phyloP scores from a whole-genome alignment of 441 rosid species.

The Flueggea neowawraea region DNA sequence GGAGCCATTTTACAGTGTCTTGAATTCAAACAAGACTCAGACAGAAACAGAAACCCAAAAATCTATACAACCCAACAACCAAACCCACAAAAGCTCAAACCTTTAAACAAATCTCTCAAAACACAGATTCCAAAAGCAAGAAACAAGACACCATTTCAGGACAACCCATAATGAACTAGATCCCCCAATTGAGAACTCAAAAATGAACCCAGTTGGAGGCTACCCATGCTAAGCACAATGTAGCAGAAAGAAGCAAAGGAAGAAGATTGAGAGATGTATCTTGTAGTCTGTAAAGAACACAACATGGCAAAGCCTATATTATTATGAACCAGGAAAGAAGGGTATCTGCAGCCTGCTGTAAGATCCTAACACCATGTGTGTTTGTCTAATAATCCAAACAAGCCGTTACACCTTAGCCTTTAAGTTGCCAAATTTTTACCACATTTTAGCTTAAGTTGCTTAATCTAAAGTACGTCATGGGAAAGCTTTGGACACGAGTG shows the following conservation, averaged over 20 bases:
- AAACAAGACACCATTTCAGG: slow-evolving; percentile 20
- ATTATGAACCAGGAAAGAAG: slow-evolving; percentile 30
- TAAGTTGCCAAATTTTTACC: slow-evolving; percentile 20
- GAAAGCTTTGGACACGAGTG: background rate
- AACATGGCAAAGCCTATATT: slow-evolving; percentile 31
- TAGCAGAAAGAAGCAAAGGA: slow-evolving; percentile 17
- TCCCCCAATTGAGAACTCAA: slow-evolving; percentile 24
- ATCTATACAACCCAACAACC: slow-evolving; percentile 10
- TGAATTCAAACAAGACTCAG: background rate
- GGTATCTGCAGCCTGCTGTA: slow-evolving; percentile 44
- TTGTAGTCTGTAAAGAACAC: slow-evolving; percentile 20
- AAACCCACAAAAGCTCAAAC: slow-evolving; percentile 3
- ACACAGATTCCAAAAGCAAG: slow-evolving; percentile 48
- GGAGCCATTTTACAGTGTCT: slow-evolving; percentile 48
- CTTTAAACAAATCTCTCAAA: slow-evolving; percentile 13
- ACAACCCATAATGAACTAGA: slow-evolving; percentile 23
- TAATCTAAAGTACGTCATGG: background rate
- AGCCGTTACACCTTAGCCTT: slow-evolving; percentile 10
- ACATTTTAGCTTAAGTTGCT: background rate
- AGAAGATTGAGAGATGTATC: slow-evolving; percentile 15
- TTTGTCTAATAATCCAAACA: slow-evolving; percentile 26
- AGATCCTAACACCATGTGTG: slow-evolving; percentile 33
- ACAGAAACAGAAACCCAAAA: slow-evolving; percentile 8
- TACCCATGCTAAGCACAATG: slow-evolving; percentile 36
- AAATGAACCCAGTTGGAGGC: slow-evolving; percentile 28